phyloP scores from a whole-genome alignment of 129 eudicot species.

The Flaveria ramosissima region DNA sequence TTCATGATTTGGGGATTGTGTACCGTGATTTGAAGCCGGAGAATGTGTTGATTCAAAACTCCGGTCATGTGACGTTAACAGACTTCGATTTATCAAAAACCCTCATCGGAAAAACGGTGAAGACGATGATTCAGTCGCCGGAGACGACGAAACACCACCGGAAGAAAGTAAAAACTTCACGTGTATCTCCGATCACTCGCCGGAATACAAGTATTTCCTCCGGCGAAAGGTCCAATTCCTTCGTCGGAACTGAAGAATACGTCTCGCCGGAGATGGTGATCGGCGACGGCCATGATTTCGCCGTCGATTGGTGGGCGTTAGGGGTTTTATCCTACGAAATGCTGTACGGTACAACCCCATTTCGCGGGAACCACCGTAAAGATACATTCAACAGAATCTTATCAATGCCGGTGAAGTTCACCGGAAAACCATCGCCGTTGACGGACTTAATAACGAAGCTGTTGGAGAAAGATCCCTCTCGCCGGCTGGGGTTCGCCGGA shows the following conservation, averaged over 20 bases:
- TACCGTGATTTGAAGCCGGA: constrained; percentile 90
- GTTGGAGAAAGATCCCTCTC: constrained; percentile 71
- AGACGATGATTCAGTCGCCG: constrained; percentile 14
- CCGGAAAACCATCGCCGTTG: constrained; percentile 59
- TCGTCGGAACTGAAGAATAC: constrained; percentile 95
- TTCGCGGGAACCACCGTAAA: constrained; percentile 67
- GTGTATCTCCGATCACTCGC: constrained; percentile 63
- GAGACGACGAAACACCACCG: constrained; percentile 23
- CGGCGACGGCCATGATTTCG: constrained; percentile 85
- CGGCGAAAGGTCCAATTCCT: constrained; percentile 72
- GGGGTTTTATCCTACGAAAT: constrained; percentile 80
- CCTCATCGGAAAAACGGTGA: constrained; percentile 28
- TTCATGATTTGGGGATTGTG: constrained; percentile 70
- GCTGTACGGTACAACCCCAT: constrained; percentile 90
- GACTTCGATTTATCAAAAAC: constrained; percentile 82
- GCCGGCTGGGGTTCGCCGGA: constrained; percentile 61
- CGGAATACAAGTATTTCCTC: constrained; percentile 33
- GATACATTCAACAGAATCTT: constrained; percentile 69
- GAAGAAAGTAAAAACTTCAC: constrained; percentile 58
- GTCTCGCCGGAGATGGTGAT: constrained; percentile 82
- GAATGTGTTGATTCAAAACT: constrained; percentile 59
- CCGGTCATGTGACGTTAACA: constrained; percentile 90
- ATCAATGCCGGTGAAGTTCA: constrained; percentile 53
- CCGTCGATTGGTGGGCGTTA: constrained; percentile 94
- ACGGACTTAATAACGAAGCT: constrained; percentile 67